Evolutionary conservation across 2,329 filamentous ascomycete species (phyloP).

Genomic region (Myotisia sp.): DNA sequence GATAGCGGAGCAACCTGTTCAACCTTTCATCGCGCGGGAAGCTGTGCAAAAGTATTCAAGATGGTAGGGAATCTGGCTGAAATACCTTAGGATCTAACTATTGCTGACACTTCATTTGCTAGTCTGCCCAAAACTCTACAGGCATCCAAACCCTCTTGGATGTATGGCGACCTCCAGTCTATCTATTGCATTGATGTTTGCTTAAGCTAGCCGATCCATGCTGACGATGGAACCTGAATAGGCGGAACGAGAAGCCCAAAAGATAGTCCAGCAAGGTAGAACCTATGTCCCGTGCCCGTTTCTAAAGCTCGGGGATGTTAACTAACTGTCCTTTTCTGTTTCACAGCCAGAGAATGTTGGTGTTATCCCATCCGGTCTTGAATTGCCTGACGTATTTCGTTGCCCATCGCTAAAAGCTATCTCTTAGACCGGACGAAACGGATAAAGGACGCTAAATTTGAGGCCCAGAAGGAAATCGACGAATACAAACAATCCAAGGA

Average conservation of each 20-base stretch:
- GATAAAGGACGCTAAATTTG: slow-evolving; percentile 88
- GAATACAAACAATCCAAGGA: slow-evolving; percentile 84
- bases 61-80: slow-evolving; percentile 1
- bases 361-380: slow-evolving; percentile 11
- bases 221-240: slow-evolving; percentile 27
- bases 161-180: slow-evolving; percentile 42
- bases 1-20: no score
- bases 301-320: neutral
- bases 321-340: slow-evolving; percentile 7
- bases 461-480: slow-evolving; percentile 96
- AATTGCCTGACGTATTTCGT: neutral
- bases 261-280: slow-evolving; percentile 92
- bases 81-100: neutral
- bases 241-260: slow-evolving; percentile 96
- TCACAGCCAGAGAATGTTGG: slow-evolving; percentile 87
- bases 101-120: slow-evolving; percentile 4
- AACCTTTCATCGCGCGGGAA: no score
- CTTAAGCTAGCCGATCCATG: neutral
- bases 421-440: slow-evolving; percentile 75
- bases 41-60: slow-evolving; percentile 3
- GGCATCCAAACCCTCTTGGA: slow-evolving; percentile 98
- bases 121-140: slow-evolving; percentile 88
- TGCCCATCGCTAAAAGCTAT: neutral
- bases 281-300: neutral
- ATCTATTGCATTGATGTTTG: neutral